Percentiles rank a stretch among this genome's conserved stretches.
Conservation (phyloP, 371 early-diverging fungal species). For the Entomophthora muscae region DNA sequence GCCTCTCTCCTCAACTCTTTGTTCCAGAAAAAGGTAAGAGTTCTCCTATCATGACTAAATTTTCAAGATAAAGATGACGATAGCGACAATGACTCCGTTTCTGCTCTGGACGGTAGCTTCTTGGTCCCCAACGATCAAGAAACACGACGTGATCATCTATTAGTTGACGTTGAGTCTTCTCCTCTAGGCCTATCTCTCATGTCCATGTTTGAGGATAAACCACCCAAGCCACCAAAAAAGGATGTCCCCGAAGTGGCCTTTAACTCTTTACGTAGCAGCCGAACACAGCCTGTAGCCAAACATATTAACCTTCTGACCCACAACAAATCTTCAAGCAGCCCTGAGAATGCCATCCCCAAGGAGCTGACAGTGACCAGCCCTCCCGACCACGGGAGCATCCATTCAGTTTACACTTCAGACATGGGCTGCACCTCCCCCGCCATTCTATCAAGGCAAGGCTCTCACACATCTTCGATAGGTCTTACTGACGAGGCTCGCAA, state of each 20-base stretch:
- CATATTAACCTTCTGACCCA: background rate
- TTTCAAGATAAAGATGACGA: background rate
- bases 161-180: background rate
- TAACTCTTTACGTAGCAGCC: background rate
- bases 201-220: background rate
- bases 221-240: background rate
- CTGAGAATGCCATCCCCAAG: background rate
- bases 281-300: background rate
- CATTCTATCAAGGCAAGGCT: background rate
- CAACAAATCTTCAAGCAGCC: background rate
- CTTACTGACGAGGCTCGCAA: background rate
- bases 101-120: background rate
- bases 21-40: background rate
- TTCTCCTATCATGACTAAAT: background rate
- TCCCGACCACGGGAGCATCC: background rate
- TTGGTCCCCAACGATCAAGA: background rate
- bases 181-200: background rate
- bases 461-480: background rate
- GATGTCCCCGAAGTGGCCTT: background rate
- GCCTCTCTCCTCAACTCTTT: background rate
- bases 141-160: background rate
- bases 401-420: background rate
- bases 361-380: background rate
- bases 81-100: background rate
- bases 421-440: background rate